Conservation (phyloP, 169 alveolate genomes). For the Babesia ovata region DNA sequence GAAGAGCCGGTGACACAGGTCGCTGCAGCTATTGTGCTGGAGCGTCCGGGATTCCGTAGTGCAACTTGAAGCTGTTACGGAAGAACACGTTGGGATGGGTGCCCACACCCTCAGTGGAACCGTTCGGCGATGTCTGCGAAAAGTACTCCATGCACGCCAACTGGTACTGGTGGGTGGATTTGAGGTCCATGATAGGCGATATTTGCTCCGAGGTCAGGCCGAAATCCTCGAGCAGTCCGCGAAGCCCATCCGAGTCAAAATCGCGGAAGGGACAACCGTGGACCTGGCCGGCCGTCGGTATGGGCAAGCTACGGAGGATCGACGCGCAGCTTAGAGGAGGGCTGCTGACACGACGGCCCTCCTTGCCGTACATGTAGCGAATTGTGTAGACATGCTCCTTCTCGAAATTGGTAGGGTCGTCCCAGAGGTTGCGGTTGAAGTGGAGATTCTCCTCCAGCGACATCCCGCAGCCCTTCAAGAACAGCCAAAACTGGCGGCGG, state of each 20-base stretch:
- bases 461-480: slow-evolving; percentile 84
- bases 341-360: slow-evolving; percentile 89
- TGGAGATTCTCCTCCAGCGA: slow-evolving; percentile 84
- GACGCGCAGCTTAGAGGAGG: slow-evolving; percentile 90
- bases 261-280: slow-evolving; percentile 95
- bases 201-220: slow-evolving; percentile 62
- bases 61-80: slow-evolving; percentile 74
- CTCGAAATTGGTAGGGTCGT: slow-evolving; percentile 83
- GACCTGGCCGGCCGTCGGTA: slow-evolving; percentile 37
- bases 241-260: slow-evolving; percentile 34
- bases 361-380: slow-evolving; percentile 92
- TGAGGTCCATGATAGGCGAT: slow-evolving; percentile 73
- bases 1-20: neutral
- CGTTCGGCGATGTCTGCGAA: slow-evolving; percentile 82
- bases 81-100: slow-evolving; percentile 87
- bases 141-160: slow-evolving; percentile 86
- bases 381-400: slow-evolving; percentile 90
- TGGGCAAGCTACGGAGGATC: slow-evolving; percentile 85
- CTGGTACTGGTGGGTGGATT: slow-evolving; percentile 82
- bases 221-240: slow-evolving; percentile 45
- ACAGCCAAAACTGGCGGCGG: slow-evolving; percentile 88
- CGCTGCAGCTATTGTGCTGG: neutral
- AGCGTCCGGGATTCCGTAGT: neutral
- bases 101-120: slow-evolving; percentile 89
- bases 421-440: slow-evolving; percentile 84